These are phyloP conservation scores for Salix viminalis DNA, from an alignment of 345 rosid species.

Conservation along the genomic window DNA sequence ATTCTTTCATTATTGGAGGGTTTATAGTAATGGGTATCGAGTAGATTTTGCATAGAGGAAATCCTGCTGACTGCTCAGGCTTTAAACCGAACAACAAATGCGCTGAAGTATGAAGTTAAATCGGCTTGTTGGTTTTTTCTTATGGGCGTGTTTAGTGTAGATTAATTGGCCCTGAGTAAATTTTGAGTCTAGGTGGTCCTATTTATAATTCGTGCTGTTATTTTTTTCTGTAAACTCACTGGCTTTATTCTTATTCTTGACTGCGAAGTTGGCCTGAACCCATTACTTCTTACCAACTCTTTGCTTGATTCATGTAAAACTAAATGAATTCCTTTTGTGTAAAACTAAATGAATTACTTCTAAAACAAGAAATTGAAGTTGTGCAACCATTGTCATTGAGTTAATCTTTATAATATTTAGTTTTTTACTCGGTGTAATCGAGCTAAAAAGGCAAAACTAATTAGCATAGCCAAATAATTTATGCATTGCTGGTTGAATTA, in stretches of 20 bases:
- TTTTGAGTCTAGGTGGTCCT: not conserved
- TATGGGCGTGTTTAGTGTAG: not conserved
- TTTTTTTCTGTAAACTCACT: not conserved
- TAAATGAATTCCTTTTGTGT: not conserved
- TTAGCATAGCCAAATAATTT: not conserved
- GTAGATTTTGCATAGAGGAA: not conserved
- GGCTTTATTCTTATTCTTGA: not conserved
- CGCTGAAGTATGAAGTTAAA: not conserved
- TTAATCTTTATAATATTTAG: not conserved
- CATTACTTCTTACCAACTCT: not conserved
- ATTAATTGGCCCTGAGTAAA: not conserved
- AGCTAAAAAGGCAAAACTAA: not conserved
- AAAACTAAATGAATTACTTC: too few relatives aligned
- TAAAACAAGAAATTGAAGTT: not conserved
- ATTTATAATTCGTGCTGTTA: not conserved
- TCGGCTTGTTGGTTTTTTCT: not conserved
- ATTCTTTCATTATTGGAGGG: not conserved
- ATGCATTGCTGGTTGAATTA: not conserved
- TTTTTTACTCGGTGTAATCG: not conserved
- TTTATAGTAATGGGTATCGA: not conserved
- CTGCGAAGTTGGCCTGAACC: not conserved
- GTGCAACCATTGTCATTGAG: not conserved
- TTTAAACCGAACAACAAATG: not conserved
- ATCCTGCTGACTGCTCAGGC: not conserved
- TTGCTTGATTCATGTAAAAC: constrained; percentile 1